A percentile compares a stretch with the other conserved stretches of the same genome.
These are phyloP conservation scores for Neonectria magnoliae DNA, from an alignment of 2,329 filamentous ascomycete species.

Conservation along the genomic window DNA sequence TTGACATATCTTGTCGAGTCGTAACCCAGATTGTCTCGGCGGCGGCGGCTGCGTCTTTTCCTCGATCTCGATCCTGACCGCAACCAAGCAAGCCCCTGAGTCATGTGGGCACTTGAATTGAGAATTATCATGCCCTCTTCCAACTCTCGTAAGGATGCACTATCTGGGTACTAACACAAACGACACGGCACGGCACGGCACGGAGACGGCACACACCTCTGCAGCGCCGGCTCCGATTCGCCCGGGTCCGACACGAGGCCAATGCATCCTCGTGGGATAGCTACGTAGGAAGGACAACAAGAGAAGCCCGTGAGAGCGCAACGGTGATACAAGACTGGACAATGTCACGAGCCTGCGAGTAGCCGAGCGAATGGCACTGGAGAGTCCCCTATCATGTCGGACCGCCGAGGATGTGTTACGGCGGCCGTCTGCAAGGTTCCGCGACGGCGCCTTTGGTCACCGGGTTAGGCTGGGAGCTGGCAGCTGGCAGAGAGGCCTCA, in stretches of 20 bases:
- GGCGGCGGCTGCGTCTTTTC: background rate
- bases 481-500: background rate
- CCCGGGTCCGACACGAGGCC: constrained; percentile 10
- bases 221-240: constrained; percentile 3
- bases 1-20: background rate
- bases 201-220: background rate
- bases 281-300: background rate
- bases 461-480: background rate
- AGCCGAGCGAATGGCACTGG: constrained; percentile 20
- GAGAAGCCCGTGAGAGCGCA: background rate
- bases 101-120: background rate
- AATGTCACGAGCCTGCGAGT: constrained; percentile 7
- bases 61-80: background rate
- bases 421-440: background rate
- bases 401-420: background rate
- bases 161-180: background rate
- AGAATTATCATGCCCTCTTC: background rate
- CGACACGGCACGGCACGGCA: background rate
- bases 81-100: background rate
- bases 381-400: background rate
- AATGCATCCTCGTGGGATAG: background rate
- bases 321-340: constrained; percentile 4
- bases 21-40: background rate
- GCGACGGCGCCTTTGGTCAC: background rate
- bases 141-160: background rate